Evolutionary conservation across 2,329 filamentous ascomycete species (phyloP).

Genomic region (Hypoxylon sp.): DNA sequence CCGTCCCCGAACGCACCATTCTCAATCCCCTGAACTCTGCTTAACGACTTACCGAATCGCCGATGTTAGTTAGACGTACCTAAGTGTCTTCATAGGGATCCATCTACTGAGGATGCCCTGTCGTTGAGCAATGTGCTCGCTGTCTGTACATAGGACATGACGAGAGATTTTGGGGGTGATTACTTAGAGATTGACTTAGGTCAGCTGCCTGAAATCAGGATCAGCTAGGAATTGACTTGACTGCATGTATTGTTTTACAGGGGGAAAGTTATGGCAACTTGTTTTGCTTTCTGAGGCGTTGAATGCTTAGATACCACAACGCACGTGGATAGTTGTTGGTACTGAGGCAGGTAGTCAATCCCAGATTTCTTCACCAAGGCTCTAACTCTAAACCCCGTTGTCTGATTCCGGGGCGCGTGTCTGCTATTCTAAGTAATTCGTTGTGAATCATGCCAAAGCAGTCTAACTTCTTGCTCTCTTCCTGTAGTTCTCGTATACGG

Average conservation of each 20-base stretch:
- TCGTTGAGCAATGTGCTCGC: background rate
- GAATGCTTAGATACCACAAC: slow-evolving; percentile 18
- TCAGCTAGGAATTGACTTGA: slow-evolving; percentile 8
- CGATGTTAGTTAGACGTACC: background rate
- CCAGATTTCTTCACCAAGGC: slow-evolving; percentile 9
- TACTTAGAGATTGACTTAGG: background rate
- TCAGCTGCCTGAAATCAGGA: background rate
- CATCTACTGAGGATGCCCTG: background rate
- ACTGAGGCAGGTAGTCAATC: slow-evolving; percentile 14
- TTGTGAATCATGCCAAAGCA: slow-evolving; percentile 51
- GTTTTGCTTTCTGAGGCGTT: background rate
- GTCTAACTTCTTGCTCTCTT: slow-evolving; percentile 50
- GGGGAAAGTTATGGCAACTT: background rate
- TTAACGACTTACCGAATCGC: background rate
- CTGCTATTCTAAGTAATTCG: slow-evolving; percentile 37
- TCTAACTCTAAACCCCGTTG: slow-evolving; percentile 19
- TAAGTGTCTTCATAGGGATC: background rate
- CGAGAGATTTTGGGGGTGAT: background rate
- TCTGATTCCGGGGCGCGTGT: slow-evolving; percentile 24
- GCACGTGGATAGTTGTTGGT: slow-evolving; percentile 4
- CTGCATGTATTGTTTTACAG: background rate
- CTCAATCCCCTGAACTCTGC: background rate
- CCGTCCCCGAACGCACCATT: background rate
- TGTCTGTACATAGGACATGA: slow-evolving; percentile 9
- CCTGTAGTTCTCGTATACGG: slow-evolving; percentile 46